Evolutionary conservation across 495 filamentous ascomycete species (phyloP), one percentile per base, ranked within the genome.

Genomic region (Aspergillus ostianus): DNA sequence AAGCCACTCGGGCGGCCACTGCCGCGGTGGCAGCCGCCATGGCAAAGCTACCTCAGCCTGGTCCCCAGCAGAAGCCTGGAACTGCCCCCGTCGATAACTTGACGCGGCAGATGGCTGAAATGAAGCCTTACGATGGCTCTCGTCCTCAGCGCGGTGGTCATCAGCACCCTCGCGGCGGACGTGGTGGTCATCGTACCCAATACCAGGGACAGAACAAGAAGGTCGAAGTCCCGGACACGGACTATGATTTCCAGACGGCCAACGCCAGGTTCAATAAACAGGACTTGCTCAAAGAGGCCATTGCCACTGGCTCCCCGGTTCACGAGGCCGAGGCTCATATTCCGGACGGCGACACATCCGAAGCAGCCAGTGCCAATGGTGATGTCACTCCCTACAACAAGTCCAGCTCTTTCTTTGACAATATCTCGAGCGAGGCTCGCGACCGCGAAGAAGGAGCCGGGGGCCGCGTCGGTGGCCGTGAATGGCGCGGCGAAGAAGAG

Each of bases 181-280:
- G 87, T 46, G 79, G 82, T 18, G 77, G 79, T 26, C 70, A 79
- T 59, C 84, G 85, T 48, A 80, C 82, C 29, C 81, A 82, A 23
- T 78, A 83, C 19, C 76, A 70, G 26, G 59, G 77, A 45, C 74
- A 76, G 58, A 71, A 75, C 44, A 81, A 81, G 66, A 94, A 90
- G 76, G 82, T 97, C 20, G 93, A 96, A 57, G 88, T 98, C 29
- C 94, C 94, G 0, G 80, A 86, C 36, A 84, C 89, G 3, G 94
- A 98, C 66, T 99, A 91, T 68, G 95, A 99, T 69, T 99, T 99
- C 71, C 87, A 88, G 62, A 85, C 85, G 9, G 84, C 93, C 51
- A 99, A 99, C 67, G 92, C 92, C 17, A 97, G 96, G 71, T 98
- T 99, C 79, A 98, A 95, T 80, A 99, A 99, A 76, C 87, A 96